These are phyloP conservation scores for Tetraselmis chui DNA, from an alignment of 139 green algal genomes.

Conservation along the genomic window DNA sequence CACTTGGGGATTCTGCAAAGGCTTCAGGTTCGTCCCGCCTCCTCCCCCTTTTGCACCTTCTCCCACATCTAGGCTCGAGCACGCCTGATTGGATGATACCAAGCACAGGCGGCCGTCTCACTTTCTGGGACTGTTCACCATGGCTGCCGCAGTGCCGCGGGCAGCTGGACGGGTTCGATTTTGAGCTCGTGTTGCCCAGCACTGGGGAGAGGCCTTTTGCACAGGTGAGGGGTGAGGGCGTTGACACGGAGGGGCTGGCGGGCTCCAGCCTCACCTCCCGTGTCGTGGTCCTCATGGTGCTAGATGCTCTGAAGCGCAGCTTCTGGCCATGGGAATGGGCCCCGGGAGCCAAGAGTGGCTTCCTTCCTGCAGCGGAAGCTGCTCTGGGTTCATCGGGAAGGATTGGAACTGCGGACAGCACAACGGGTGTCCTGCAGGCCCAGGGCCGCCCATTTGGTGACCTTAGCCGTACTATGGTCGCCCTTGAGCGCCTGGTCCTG, in stretches of 20 bases:
- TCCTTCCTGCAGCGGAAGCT: neutral
- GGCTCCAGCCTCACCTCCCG: neutral
- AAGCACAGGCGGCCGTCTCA: no score
- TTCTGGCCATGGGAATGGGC: constrained; percentile 2
- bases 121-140: no score
- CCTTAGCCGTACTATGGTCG: neutral
- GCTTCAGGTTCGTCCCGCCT: neutral
- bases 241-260: neutral
- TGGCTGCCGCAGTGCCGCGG: neutral
- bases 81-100: no score
- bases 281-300: neutral
- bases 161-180: neutral
- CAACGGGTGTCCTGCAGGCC: constrained; percentile 2
- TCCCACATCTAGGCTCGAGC: no score
- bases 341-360: neutral
- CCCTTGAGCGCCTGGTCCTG: neutral
- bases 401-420: constrained; percentile 1
- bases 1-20: constrained; percentile 6
- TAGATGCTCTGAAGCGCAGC: neutral
- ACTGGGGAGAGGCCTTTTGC: neutral
- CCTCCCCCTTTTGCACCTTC: no score
- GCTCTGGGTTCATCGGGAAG: neutral
- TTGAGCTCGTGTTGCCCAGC: neutral
- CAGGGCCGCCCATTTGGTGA: constrained; percentile 5
- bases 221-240: neutral